These are phyloP conservation scores for Ophiostoma sp. DNA, from an alignment of 2,329 filamentous ascomycete species.

Conservation along the genomic window DNA sequence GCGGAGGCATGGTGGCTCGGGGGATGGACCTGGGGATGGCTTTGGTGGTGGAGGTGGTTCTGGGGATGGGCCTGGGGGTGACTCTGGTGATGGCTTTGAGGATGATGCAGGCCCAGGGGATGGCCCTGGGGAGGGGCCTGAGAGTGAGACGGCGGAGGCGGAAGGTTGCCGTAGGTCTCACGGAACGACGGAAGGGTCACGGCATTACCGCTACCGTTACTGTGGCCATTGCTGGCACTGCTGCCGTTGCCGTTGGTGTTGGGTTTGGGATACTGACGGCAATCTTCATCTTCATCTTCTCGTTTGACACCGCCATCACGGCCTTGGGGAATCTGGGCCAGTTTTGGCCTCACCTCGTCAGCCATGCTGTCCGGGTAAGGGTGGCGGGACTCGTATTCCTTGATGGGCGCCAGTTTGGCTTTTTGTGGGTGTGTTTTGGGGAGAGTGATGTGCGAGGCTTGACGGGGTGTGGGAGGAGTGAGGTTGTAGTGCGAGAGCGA, in stretches of 20 bases:
- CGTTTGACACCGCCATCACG: constrained; percentile 21
- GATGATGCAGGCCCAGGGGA: constrained; percentile 3
- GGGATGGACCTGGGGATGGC: constrained; percentile 11
- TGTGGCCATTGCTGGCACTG: constrained; percentile 6
- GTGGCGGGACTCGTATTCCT: constrained; percentile 19
- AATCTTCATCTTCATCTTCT: constrained; percentile 25
- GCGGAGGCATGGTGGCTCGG: constrained; percentile 20
- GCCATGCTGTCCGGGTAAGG: constrained; percentile 24
- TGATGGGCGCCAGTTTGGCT: constrained; percentile 26
- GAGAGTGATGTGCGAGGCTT: not conserved
- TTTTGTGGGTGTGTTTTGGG: not conserved
- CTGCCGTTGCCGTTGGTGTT: constrained; percentile 5
- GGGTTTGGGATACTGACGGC: constrained; percentile 20
- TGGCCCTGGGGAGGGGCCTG: constrained; percentile 17
- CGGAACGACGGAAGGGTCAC: constrained; percentile 26
- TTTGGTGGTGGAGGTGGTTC: constrained; percentile 29
- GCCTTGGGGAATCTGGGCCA: constrained; percentile 22
- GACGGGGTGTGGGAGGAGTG: not conserved
- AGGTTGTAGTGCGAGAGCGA: not conserved
- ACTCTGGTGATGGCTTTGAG: not conserved
- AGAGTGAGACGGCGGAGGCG: constrained; percentile 15
- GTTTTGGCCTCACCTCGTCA: constrained; percentile 25
- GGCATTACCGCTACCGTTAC: constrained; percentile 18
- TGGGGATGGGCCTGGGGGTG: constrained; percentile 2
- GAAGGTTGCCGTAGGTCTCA: constrained; percentile 24